phyloP scores from a whole-genome alignment of 139 green algal species.

The Astrephomene gubernaculifera region DNA sequence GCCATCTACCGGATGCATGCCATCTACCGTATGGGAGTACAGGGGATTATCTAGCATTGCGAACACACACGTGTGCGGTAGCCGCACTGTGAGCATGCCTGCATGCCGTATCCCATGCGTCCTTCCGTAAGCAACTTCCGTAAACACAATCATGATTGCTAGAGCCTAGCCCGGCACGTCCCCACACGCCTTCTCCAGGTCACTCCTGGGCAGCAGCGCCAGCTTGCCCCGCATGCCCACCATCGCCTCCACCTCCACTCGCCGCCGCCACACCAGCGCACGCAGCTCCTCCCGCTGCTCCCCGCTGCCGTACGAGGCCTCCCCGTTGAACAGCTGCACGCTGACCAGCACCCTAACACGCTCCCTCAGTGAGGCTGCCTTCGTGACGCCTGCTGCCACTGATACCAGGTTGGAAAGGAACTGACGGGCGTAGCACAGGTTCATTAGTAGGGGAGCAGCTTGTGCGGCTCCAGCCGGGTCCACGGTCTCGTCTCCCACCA shows the following conservation, averaged over 20 bases:
- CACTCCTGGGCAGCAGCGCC: slow-evolving; percentile 46
- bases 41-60: too few species aligned
- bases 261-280: slow-evolving; percentile 34
- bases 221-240: slow-evolving; percentile 55
- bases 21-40: too few species aligned
- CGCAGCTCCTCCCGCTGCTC: slow-evolving; percentile 31
- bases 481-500: too few species aligned
- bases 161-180: too few species aligned
- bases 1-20: too few species aligned
- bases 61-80: too few species aligned
- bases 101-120: too few species aligned
- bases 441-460: background rate
- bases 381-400: background rate
- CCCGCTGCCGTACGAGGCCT: slow-evolving; percentile 34
- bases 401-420: background rate
- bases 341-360: slow-evolving; percentile 26
- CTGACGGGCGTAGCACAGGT: background rate
- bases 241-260: slow-evolving; percentile 52
- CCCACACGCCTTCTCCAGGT: slow-evolving; percentile 60
- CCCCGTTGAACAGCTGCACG: slow-evolving; percentile 59
- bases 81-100: too few species aligned
- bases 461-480: background rate
- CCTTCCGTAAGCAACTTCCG: too few species aligned
- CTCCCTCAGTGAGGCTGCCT: background rate
- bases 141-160: too few species aligned